Conservation (phyloP, 768 basidiomycete species). For the Dentipellis fragilis region DNA sequence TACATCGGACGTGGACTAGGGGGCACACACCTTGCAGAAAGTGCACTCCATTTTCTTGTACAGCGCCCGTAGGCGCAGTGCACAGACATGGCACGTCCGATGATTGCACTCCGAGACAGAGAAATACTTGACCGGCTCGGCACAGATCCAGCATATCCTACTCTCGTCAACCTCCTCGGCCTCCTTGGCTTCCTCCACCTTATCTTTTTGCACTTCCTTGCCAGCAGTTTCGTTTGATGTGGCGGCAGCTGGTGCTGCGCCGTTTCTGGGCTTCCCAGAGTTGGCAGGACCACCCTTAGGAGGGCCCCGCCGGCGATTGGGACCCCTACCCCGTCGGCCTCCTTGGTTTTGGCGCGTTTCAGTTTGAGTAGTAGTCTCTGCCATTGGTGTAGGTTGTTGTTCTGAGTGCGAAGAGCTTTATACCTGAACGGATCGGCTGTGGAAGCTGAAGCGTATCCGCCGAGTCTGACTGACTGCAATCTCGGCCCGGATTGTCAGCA, state of each 20-base stretch:
- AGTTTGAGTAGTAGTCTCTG: not conserved
- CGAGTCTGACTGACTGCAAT: too few relatives aligned
- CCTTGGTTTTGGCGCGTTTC: not conserved
- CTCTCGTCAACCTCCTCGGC: slow-evolving; percentile 24
- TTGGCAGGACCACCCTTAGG: too few relatives aligned
- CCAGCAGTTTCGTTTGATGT: not conserved
- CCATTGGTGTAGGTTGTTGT: not conserved
- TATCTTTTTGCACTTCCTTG: slow-evolving; percentile 1
- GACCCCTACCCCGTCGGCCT: too few relatives aligned
- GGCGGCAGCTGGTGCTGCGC: not conserved
- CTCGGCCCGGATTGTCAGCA: too few relatives aligned
- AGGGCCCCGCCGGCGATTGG: too few relatives aligned
- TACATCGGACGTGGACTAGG: not conserved
- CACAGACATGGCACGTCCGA: slow-evolving; percentile 90
- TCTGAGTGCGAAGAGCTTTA: too few relatives aligned
- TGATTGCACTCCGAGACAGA: slow-evolving; percentile 88
- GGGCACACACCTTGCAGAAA: slow-evolving; percentile 77
- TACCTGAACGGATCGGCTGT: too few relatives aligned
- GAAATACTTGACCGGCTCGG: slow-evolving; percentile 87
- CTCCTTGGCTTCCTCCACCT: slow-evolving; percentile 1
- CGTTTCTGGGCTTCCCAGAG: too few relatives aligned
- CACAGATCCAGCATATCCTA: slow-evolving; percentile 84
- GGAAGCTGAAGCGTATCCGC: too few relatives aligned
- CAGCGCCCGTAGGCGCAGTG: slow-evolving; percentile 74
- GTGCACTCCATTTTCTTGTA: slow-evolving; percentile 94